Evolutionary conservation across 1,284 basidiomycete genomes (phyloP).

Genomic region (Rhodotorula sp.): DNA sequence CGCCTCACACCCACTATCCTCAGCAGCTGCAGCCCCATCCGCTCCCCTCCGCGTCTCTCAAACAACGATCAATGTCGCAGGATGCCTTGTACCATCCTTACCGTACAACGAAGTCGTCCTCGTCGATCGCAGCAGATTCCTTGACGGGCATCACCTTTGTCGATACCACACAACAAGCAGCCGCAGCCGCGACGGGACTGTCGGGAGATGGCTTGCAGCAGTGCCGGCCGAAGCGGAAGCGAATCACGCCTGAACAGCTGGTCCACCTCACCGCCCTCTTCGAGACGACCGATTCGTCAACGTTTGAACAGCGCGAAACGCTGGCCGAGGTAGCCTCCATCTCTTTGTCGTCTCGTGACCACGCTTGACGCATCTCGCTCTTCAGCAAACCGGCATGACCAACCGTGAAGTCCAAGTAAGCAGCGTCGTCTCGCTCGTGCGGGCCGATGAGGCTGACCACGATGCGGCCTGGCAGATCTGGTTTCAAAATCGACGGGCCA

Average conservation of each 20-base stretch:
- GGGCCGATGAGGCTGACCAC: neutral
- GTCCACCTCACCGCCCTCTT: constrained; percentile 38
- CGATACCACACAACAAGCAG: constrained; percentile 14
- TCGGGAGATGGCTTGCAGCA: neutral
- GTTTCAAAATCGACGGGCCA: constrained; percentile 47
- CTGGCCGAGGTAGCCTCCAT: constrained; percentile 21
- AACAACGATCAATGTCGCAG: neutral
- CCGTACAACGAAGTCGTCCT: neutral
- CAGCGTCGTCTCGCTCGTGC: constrained; percentile 15
- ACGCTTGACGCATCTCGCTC: neutral
- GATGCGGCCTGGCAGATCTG: constrained; percentile 36
- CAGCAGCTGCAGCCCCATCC: neutral
- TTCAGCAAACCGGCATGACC: constrained; percentile 40
- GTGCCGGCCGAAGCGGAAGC: constrained; percentile 43
- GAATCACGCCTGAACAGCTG: constrained; percentile 43
- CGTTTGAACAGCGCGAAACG: constrained; percentile 42
- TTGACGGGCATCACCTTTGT: constrained; percentile 17
- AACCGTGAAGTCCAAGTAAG: constrained; percentile 44
- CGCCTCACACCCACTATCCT: neutral
- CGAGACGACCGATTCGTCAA: constrained; percentile 42
- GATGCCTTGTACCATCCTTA: constrained; percentile 23
- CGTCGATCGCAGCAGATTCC: neutral
- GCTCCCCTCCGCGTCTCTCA: neutral
- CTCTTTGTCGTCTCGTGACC: fast-evolving
- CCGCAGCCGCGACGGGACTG: neutral